Conservation (phyloP, 2,329 filamentous ascomycete genomes). For the Metarhizium rileyi region DNA sequence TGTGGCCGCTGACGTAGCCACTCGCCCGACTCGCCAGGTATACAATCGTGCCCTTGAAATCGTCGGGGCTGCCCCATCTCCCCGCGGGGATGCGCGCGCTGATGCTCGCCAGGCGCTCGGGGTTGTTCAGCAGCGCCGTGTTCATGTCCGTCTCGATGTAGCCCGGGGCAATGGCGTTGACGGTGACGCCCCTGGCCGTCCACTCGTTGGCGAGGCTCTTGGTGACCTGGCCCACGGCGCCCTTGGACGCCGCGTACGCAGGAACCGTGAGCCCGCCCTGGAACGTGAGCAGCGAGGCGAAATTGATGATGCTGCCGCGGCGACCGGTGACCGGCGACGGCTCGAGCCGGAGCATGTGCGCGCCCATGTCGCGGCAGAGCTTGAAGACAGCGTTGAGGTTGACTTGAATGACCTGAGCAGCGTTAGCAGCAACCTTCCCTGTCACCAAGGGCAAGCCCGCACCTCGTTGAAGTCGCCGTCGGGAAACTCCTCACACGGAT, state of each 20-base stretch:
- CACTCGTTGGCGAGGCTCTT: slow-evolving; percentile 84
- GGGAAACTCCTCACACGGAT: slow-evolving; percentile 67
- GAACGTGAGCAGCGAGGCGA: slow-evolving; percentile 71
- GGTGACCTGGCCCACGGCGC: slow-evolving; percentile 74
- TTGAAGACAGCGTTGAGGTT: slow-evolving; percentile 79
- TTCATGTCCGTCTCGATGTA: slow-evolving; percentile 98
- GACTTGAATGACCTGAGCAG: slow-evolving; percentile 63
- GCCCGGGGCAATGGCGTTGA: slow-evolving; percentile 83
- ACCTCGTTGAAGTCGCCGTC: slow-evolving; percentile 66
- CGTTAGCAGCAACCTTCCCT: neutral
- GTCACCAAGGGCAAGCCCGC: slow-evolving; percentile 3
- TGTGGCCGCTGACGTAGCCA: slow-evolving; percentile 72
- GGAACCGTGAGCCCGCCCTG: slow-evolving; percentile 84
- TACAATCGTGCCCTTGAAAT: slow-evolving; percentile 77
- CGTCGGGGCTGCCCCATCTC: slow-evolving; percentile 72
- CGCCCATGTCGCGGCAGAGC: slow-evolving; percentile 65
- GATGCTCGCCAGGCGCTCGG: slow-evolving; percentile 61
- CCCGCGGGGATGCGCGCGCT: slow-evolving; percentile 73
- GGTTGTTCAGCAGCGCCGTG: slow-evolving; percentile 64
- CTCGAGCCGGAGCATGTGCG: slow-evolving; percentile 60
- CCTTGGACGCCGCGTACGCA: slow-evolving; percentile 79
- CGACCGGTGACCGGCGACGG: slow-evolving; percentile 39
- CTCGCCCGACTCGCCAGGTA: slow-evolving; percentile 70
- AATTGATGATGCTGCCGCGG: slow-evolving; percentile 70
- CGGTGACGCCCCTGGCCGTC: slow-evolving; percentile 66